Evolutionary conservation across 2,329 filamentous ascomycete genomes (phyloP).

Genomic region (Fonsecaea nubica): DNA sequence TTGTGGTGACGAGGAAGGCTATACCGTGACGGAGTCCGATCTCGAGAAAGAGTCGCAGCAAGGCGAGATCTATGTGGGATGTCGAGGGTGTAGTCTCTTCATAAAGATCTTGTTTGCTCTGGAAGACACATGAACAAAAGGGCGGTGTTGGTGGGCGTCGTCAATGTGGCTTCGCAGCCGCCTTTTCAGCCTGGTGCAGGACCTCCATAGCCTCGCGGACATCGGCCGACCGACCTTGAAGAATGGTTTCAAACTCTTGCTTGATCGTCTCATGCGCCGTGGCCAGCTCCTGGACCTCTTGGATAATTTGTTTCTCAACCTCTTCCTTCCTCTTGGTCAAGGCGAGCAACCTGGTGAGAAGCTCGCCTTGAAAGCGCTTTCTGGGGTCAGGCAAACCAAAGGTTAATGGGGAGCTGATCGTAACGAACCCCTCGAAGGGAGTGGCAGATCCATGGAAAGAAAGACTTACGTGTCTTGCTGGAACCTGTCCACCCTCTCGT

Average conservation of each 20-base stretch:
- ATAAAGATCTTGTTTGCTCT: constrained; percentile 66
- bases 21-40: constrained; percentile 61
- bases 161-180: background rate
- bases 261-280: constrained; percentile 24
- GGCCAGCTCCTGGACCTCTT: constrained; percentile 27
- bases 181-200: constrained; percentile 8
- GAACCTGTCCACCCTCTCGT: constrained; percentile 14
- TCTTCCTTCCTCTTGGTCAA: constrained; percentile 29
- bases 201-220: constrained; percentile 26
- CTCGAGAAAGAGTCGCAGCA: constrained; percentile 57
- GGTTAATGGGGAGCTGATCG: background rate
- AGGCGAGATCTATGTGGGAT: constrained; percentile 65
- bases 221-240: constrained; percentile 31
- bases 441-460: background rate
- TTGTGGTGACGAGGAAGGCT: constrained; percentile 65
- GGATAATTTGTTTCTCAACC: constrained; percentile 29
- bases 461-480: constrained; percentile 22
- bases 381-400: constrained; percentile 14
- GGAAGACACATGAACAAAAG: constrained; percentile 44
- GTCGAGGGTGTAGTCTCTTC: constrained; percentile 69
- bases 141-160: background rate
- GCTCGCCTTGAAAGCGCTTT: constrained; percentile 14
- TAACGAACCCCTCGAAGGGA: background rate
- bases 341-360: constrained; percentile 21
- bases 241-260: constrained; percentile 31